Evolutionary conservation across 1,284 basidiomycete species (phyloP).

Genomic region (Chalciporus piperatoides): DNA sequence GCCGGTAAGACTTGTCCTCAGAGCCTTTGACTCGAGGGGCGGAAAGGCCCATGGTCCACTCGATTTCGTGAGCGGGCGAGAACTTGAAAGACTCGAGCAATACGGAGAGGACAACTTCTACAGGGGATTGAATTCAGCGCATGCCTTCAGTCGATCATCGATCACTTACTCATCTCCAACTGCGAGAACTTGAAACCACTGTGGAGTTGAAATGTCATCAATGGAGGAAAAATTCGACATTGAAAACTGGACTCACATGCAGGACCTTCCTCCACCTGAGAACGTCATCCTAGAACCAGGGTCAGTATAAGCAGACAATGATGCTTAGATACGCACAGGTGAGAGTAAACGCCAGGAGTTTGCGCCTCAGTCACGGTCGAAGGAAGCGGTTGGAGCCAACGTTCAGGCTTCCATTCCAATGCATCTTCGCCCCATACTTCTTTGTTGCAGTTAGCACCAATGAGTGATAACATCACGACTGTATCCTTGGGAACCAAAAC

Average conservation of each 20-base stretch:
- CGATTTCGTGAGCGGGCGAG: slow-evolving; percentile 17
- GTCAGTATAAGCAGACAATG: neutral
- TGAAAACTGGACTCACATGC: slow-evolving; percentile 28
- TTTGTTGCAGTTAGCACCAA: slow-evolving; percentile 30
- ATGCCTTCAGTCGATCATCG: neutral
- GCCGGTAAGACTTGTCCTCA: neutral
- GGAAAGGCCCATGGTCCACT: slow-evolving; percentile 13
- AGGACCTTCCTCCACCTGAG: slow-evolving; percentile 31
- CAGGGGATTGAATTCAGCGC: neutral
- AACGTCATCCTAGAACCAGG: slow-evolving; percentile 33
- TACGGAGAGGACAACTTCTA: slow-evolving; percentile 15
- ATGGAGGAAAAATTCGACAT: neutral
- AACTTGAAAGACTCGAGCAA: slow-evolving; percentile 18
- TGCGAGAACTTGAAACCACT: slow-evolving; percentile 29
- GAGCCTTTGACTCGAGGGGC: slow-evolving; percentile 8
- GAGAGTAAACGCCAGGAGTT: slow-evolving; percentile 25
- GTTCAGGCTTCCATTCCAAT: slow-evolving; percentile 36
- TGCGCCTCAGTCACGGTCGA: slow-evolving; percentile 19
- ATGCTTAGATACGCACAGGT: slow-evolving; percentile 15
- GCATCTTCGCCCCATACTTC: slow-evolving; percentile 35
- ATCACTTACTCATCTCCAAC: slow-evolving; percentile 35
- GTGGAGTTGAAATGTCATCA: neutral
- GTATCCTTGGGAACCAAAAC: slow-evolving; percentile 28
- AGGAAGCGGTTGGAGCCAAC: slow-evolving; percentile 33
- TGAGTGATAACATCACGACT: slow-evolving; percentile 26